Conservation (phyloP, 495 filamentous ascomycete species). For the Tuber brumale region DNA sequence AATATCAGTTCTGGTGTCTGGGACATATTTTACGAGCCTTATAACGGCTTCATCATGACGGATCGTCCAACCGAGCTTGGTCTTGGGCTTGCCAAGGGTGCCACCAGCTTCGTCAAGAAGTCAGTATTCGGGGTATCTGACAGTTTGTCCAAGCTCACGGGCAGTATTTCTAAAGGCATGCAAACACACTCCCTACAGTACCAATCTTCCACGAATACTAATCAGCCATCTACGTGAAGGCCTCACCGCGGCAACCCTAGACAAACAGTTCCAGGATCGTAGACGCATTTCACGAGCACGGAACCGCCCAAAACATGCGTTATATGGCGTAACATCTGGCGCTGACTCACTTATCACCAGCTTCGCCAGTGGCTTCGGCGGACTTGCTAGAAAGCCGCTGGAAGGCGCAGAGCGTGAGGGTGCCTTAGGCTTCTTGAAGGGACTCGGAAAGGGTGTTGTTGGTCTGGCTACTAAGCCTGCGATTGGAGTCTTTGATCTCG, state of each 20-base stretch:
- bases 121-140: constrained; percentile 95
- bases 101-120: constrained; percentile 95
- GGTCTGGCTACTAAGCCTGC: constrained; percentile 93
- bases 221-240: constrained; percentile 30
- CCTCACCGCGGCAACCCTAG: constrained; percentile 85
- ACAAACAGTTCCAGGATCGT: constrained; percentile 97
- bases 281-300: constrained; percentile 87
- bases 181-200: not conserved
- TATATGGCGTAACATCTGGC: constrained; percentile 92
- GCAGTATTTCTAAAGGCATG: constrained; percentile 83
- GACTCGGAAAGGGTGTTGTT: constrained; percentile 88
- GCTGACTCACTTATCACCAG: constrained; percentile 90
- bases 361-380: constrained; percentile 86
- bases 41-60: constrained; percentile 94
- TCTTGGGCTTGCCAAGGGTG: constrained; percentile 89
- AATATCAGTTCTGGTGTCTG: constrained; percentile 94
- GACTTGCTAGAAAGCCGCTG: constrained; percentile 83
- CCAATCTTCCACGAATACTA: not conserved
- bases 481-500: constrained; percentile 93
- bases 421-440: constrained; percentile 88
- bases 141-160: constrained; percentile 92
- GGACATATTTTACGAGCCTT: constrained; percentile 98
- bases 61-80: constrained; percentile 91
- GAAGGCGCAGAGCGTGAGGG: constrained; percentile 96
- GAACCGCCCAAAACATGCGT: constrained; percentile 90